Evolutionary conservation across 106 monocot genomes (phyloP).

Genomic region (Dendrobium nobile): DNA sequence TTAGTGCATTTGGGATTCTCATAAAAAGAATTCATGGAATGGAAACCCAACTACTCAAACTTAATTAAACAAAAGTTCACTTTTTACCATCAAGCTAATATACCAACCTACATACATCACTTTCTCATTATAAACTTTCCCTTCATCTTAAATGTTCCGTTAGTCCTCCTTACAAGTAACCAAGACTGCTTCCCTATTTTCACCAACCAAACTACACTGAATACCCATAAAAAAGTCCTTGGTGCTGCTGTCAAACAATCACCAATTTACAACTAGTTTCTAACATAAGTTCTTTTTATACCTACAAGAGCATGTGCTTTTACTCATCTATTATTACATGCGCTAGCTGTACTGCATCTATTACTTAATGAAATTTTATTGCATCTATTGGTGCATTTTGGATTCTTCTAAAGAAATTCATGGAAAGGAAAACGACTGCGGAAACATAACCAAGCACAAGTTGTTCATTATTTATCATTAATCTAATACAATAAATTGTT

Average conservation of each 20-base stretch:
- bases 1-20: too few species aligned
- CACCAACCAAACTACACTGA: too few species aligned
- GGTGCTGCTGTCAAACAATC: background rate
- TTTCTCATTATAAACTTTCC: too few species aligned
- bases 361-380: background rate
- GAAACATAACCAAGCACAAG: background rate
- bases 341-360: background rate
- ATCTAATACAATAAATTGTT: background rate
- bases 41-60: too few species aligned
- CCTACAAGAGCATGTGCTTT: background rate
- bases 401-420: background rate
- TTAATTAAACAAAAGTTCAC: too few species aligned
- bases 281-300: background rate
- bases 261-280: background rate
- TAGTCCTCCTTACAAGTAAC: too few species aligned
- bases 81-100: too few species aligned
- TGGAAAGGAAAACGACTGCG: background rate
- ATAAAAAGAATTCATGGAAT: too few species aligned
- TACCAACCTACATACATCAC: too few species aligned
- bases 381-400: background rate
- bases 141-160: too few species aligned
- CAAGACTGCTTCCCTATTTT: too few species aligned
- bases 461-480: conserved; percentile 1
- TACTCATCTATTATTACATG: background rate
- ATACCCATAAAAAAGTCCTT: background rate